Conservation (phyloP, 768 basidiomycete genomes). For the Hypholoma fasciculare region DNA sequence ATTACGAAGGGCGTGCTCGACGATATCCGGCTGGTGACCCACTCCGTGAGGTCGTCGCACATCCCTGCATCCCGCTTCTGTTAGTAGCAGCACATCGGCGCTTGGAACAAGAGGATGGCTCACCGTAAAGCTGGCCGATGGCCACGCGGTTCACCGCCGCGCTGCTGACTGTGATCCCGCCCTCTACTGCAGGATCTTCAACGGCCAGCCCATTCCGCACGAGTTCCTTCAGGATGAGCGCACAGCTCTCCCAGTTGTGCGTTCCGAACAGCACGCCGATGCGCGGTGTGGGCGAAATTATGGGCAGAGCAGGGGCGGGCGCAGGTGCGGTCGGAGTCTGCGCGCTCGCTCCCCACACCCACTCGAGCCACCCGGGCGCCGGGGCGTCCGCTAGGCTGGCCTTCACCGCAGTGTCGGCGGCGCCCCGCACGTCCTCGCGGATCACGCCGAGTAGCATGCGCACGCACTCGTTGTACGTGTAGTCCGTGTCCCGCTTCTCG, state of each 20-base stretch:
- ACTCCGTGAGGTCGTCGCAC: slow-evolving; percentile 79
- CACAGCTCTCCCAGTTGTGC: slow-evolving; percentile 76
- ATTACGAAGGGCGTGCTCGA: slow-evolving; percentile 67
- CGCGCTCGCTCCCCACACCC: slow-evolving; percentile 7
- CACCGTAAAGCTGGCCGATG: slow-evolving; percentile 85
- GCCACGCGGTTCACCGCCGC: slow-evolving; percentile 65
- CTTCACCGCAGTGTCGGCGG: neutral
- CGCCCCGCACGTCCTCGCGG: slow-evolving; percentile 44
- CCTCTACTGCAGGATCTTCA: slow-evolving; percentile 12
- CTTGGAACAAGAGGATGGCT: slow-evolving; percentile 14
- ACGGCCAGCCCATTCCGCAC: slow-evolving; percentile 47
- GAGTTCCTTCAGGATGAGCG: slow-evolving; percentile 61
- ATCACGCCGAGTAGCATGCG: slow-evolving; percentile 56
- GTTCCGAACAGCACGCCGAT: slow-evolving; percentile 84
- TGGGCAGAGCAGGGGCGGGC: neutral
- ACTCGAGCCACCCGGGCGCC: slow-evolving; percentile 4
- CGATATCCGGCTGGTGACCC: slow-evolving; percentile 56
- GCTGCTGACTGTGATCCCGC: slow-evolving; percentile 40
- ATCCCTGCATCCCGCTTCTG: slow-evolving; percentile 54
- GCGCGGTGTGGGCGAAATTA: slow-evolving; percentile 5
- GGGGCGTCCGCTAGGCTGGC: neutral
- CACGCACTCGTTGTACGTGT: slow-evolving; percentile 66
- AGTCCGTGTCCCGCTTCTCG: slow-evolving; percentile 71
- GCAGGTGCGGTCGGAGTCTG: neutral
- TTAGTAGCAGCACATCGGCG: neutral